Evolutionary conservation across 495 filamentous ascomycete genomes (phyloP).

Genomic region (Pseudoneurospora amorphoporcata): DNA sequence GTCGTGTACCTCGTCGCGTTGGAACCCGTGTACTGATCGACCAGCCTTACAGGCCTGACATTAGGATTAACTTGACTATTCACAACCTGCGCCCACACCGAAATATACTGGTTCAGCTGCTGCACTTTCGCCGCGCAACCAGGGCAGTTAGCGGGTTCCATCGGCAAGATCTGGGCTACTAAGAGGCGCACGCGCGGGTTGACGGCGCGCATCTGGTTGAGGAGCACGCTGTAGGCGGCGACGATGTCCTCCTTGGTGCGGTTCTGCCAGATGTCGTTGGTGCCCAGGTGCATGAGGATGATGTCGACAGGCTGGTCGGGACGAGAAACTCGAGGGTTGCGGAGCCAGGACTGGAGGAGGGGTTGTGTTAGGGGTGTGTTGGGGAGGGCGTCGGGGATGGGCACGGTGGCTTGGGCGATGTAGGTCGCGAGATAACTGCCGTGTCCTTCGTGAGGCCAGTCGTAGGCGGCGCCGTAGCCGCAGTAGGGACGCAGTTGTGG

Average conservation of each 20-base stretch:
- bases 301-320: conserved; percentile 14
- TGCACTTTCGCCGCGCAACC: conserved; percentile 22
- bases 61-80: conserved; percentile 9
- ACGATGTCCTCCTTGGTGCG: conserved; percentile 24
- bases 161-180: conserved; percentile 38
- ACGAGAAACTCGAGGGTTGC: conserved; percentile 11
- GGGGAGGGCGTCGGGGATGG: neutral
- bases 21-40: conserved; percentile 33
- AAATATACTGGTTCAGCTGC: conserved; percentile 29
- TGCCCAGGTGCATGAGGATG: conserved; percentile 39
- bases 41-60: no score
- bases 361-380: conserved; percentile 14
- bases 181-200: conserved; percentile 34
- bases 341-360: conserved; percentile 33
- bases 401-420: conserved; percentile 7
- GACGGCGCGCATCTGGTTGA: conserved; percentile 30
- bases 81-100: conserved; percentile 25
- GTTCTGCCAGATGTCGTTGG: conserved; percentile 37
- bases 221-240: conserved; percentile 25
- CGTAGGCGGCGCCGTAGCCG: conserved; percentile 32
- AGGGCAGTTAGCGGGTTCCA: conserved; percentile 23
- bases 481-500: conserved; percentile 17
- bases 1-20: conserved; percentile 19
- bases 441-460: conserved; percentile 39
- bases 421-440: conserved; percentile 31